Evolutionary conservation across 2,329 filamentous ascomycete genomes (phyloP), one percentile per base, ranked within the genome.

Genomic region (Penicillium crustosum): DNA sequence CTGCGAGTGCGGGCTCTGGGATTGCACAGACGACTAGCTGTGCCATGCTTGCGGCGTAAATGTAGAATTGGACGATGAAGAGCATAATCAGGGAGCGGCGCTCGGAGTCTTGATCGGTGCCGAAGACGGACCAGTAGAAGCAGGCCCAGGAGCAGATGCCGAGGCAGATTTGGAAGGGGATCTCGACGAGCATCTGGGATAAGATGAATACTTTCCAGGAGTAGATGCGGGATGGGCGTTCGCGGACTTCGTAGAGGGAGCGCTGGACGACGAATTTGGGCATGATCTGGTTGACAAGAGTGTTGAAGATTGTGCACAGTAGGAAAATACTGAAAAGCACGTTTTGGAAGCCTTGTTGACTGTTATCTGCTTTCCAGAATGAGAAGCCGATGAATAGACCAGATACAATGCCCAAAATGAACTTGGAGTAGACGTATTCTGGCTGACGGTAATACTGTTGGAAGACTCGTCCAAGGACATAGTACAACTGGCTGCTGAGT

Each of bases 401-500:
- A 64, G 66, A 66, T n/a, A 64, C 75, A 23, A 82, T 77, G 68
- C 87, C 89, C 17, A 93, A 84, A 3, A 82, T 78, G 1, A 82
- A 73, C 79, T 95, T 94, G 68, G 89, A 86, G 80, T 91, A 93
- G 73, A 95, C 90, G 78, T 95, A 94, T 7, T 86, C 83, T 0
- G 91, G 91, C 0, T 87, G 90, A 59, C 91, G 88, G 89, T 90
- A 95, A 81, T 93, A 93, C 73, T 93, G 89, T 72, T 92, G 84
- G 78, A 93, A 93, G 27, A 92, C 88, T 66, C 91, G 89, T 62
- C 80, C 72, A 12, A 84, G 82, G 50, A 91, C 89, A 67, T 85
- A 80, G 52, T 73, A 76, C 33, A 92, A 77, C 73, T 95, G 91
- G 3, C 76, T 68, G 38, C 61, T 68, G 68, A 93, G 89, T 0